Evolutionary conservation across 192 early-diverging fungal genomes (phyloP), one percentile per base, ranked within the genome.

Genomic region (Diversispora epigaea): DNA sequence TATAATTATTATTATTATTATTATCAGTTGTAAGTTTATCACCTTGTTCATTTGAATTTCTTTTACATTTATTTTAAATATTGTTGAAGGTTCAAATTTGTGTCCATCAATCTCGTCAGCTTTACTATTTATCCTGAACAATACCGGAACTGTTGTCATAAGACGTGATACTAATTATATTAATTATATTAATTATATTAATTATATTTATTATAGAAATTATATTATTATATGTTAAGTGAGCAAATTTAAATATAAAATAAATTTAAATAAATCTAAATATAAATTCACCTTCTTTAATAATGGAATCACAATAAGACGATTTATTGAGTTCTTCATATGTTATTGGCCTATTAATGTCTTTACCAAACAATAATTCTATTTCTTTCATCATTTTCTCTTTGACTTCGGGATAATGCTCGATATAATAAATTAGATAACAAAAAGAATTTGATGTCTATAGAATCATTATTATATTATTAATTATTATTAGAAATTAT

Each of bases 261-360:
- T 25, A 8, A 22, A 21, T 22, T 6, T 10, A 25, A 25, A 7
- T 9, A 17, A 15, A 43, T 1, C 11, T 40, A 3, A 68, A 5
- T 3, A 68, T n/a, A 68, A 68, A 6, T 12, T 68, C 5, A 68
- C 66, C 67, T 52, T 68, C 67, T 68, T 68, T 47, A 12, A 68
- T 68, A 10, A 68, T 52, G 19, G 67, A 46, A 22, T 45, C 45
- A 15, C 46, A 50, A 52, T 68, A 68, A 50, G 46, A 15, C 6
- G 49, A n/a, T 32, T 50, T 68, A 10, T 68, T 46, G 8, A 68
- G 3, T 3, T 50, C 19, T 49, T 68, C 67, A 52, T 68, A 49
- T 21, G 21, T 68, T 32, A 68, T 50, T 68, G 22, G 22, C 4
- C 15, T 12, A 41, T 43, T 25, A 11, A 4, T 43, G 49, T 68